A percentile compares a stretch with the other conserved stretches of the same genome.
phyloP scores from a whole-genome alignment of 306 rosid genomes.

The Abrus precatorius region DNA sequence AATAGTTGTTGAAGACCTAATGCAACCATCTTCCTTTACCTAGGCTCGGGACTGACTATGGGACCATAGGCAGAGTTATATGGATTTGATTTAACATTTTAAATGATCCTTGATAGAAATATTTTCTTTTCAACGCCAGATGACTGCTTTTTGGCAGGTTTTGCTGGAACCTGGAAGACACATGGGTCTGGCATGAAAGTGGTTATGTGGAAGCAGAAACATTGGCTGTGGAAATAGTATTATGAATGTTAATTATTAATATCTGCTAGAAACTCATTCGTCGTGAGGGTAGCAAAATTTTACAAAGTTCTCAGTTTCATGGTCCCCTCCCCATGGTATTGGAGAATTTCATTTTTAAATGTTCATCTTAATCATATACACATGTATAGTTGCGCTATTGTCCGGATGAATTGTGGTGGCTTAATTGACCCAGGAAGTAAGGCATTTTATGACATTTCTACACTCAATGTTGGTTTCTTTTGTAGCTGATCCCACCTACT shows the following conservation, averaged over 20 bases:
- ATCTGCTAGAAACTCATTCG: constrained; percentile 12
- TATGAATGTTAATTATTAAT: neutral
- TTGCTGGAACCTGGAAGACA: constrained; percentile 1
- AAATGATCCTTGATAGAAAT: constrained; percentile 1
- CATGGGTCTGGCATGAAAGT: constrained; percentile 28
- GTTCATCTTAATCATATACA: constrained; percentile 8
- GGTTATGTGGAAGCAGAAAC: constrained; percentile 20
- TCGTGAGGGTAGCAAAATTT: constrained; percentile 16
- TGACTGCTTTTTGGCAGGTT: constrained; percentile 29
- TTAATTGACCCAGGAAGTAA: constrained; percentile 34
- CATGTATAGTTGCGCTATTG: neutral
- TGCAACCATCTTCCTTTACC: no score
- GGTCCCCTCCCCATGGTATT: constrained; percentile 13
- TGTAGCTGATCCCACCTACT: constrained; percentile 9
- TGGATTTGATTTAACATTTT: neutral
- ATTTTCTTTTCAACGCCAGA: neutral
- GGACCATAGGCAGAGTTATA: no score
- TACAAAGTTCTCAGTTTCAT: constrained; percentile 21
- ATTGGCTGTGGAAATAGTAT: constrained; percentile 36
- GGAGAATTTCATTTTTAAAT: constrained; percentile 34
- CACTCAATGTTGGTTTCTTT: constrained; percentile 19
- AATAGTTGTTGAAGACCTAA: no score
- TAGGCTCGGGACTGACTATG: no score
- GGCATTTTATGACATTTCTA: constrained; percentile 18
- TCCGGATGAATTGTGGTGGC: constrained; percentile 38